These are phyloP conservation scores for Yamadazyma songkhlaensis DNA, from an alignment of 1,139 yeast genomes.

Conservation along the genomic window DNA sequence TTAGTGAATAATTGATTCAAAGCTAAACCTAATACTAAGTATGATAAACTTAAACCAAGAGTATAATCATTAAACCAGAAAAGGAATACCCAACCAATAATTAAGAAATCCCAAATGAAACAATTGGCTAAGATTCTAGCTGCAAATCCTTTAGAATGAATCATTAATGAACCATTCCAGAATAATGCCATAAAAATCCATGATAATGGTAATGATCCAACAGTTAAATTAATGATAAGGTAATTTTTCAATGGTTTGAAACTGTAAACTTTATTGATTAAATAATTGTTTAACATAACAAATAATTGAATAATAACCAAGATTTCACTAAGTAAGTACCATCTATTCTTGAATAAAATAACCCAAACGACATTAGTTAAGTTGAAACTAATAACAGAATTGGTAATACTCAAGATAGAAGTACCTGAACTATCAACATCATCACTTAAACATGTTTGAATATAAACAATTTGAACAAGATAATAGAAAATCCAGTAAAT, in stretches of 20 bases:
- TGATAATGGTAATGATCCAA: constrained; percentile 69
- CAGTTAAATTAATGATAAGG: constrained; percentile 19
- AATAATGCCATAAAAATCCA: constrained; percentile 73
- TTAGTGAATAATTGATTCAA: constrained; percentile 67
- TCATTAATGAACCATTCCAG: constrained; percentile 80
- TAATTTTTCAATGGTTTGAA: constrained; percentile 42
- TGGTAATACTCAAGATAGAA: constrained; percentile 12
- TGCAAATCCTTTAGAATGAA: constrained; percentile 52
- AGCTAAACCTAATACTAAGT: constrained; percentile 62
- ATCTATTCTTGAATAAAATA: constrained; percentile 53
- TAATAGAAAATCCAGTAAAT: constrained; percentile 59
- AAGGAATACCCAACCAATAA: constrained; percentile 60
- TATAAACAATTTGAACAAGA: constrained; percentile 42
- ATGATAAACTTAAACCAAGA: constrained; percentile 56
- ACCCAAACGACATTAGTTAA: constrained; percentile 60
- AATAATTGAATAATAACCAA: constrained; percentile 52
- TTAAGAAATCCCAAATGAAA: constrained; percentile 72
- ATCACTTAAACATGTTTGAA: constrained; percentile 43
- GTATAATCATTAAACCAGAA: constrained; percentile 69
- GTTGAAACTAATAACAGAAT: constrained; percentile 63
- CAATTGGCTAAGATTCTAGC: constrained; percentile 73
- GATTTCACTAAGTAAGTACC: constrained; percentile 54
- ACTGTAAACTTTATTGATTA: constrained; percentile 57
- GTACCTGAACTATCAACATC: constrained; percentile 14
- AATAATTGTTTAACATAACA: constrained; percentile 56